Base-by-base conservation (phyloP, 2,329 filamentous ascomycete species). In the Pestalotiopsis sp. region DNA sequence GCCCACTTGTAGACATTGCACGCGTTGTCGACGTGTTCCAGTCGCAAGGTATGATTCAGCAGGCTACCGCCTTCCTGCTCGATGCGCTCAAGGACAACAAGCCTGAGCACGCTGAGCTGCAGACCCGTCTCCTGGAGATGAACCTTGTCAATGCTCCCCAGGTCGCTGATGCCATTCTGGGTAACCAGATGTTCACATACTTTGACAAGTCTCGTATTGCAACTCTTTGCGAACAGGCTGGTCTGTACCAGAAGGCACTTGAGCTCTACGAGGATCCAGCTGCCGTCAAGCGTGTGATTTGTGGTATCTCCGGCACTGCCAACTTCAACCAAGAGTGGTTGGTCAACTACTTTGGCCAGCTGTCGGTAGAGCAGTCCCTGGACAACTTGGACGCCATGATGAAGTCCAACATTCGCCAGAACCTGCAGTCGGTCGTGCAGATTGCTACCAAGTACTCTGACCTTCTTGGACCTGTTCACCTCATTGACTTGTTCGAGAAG, bases 361-460 rank as follows among this genome's bases (percentile, higher is more conserved):
- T 99, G 49, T 98, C 95, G 1, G 93, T 99, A 27, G 96, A 98
- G 78, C 94, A 98, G 78, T 97, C 94, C 0, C 83, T 99, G 17
- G 95, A 98, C 71, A 97, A 93, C 81, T 85, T 99, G 72, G 94
- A 98, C 77, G 95, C 95, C 70, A 99, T 99, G 96, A 88, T 99
- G 80, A 95, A 95, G 82, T 85, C 89, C 76, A 99, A 99, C 84
- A 98, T 99, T 75, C 95, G 96, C 72, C 95, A 98, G 81, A 99
- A 98, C 80, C 85, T 99, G 67, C 95, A 97, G 81, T 91, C 94
- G 20, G 96, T 98, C 41, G 94, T 98, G 69, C 95, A 97, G 77
- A 92, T 99, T 72, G 94, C 95, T 45, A 98, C 97, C 74, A 99
- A 99, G 82, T 99, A 97, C 83, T 98, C 95, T 0, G 97, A 99